Conservation (phyloP, 2,329 filamentous ascomycete species). For the Cladosporium phlei region DNA sequence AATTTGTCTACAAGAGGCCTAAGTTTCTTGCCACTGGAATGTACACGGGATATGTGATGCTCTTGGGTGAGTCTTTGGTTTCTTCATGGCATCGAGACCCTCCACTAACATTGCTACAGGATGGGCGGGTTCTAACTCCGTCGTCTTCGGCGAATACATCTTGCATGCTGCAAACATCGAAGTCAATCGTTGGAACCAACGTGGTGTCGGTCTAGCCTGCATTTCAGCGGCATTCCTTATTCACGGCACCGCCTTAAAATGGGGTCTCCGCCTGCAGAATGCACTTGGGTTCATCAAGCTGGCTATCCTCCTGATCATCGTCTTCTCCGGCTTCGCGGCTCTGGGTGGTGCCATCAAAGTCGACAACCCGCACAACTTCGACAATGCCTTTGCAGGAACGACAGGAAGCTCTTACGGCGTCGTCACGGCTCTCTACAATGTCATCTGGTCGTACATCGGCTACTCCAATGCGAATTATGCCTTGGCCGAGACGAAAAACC, state of each 20-base stretch:
- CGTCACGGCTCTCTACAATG: slow-evolving; percentile 67
- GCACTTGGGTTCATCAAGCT: slow-evolving; percentile 62
- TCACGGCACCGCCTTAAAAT: slow-evolving; percentile 59
- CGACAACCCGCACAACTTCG: slow-evolving; percentile 59
- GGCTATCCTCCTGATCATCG: slow-evolving; percentile 60
- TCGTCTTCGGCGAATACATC: slow-evolving; percentile 68
- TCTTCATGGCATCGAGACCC: slow-evolving; percentile 43
- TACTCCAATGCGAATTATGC: slow-evolving; percentile 67
- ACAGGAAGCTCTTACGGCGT: slow-evolving; percentile 62
- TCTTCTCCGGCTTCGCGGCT: slow-evolving; percentile 57
- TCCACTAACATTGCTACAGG: slow-evolving; percentile 16
- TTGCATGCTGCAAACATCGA: slow-evolving; percentile 60
- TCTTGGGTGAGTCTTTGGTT: slow-evolving; percentile 47
- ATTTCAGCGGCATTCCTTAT: slow-evolving; percentile 62
- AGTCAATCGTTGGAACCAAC: slow-evolving; percentile 62
- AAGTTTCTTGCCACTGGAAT: slow-evolving; percentile 58
- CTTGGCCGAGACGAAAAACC: slow-evolving; percentile 61
- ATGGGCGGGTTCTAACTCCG: slow-evolving; percentile 63
- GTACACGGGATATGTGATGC: slow-evolving; percentile 57
- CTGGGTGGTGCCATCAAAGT: slow-evolving; percentile 58
- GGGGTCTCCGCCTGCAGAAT: slow-evolving; percentile 65
- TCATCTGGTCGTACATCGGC: slow-evolving; percentile 66
- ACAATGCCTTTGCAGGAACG: slow-evolving; percentile 60
- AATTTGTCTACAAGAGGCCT: slow-evolving; percentile 58
- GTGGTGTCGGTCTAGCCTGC: slow-evolving; percentile 61